These are phyloP conservation scores for Apiospora saccharicola DNA, from an alignment of 2,329 filamentous ascomycete species.

Conservation along the genomic window DNA sequence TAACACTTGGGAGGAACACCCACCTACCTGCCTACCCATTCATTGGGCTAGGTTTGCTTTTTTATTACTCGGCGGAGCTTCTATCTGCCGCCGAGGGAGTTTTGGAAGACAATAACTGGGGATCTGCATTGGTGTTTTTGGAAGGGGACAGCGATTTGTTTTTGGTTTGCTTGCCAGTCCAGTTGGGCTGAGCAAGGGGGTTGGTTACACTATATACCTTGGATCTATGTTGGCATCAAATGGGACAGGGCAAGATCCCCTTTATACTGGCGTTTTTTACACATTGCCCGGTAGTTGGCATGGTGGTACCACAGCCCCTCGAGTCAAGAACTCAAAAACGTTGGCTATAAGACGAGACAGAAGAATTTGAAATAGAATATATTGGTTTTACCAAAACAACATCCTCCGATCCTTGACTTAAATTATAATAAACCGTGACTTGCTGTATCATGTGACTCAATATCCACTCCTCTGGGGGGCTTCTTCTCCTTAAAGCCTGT, in stretches of 20 bases:
- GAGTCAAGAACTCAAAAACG: neutral
- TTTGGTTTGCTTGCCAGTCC: neutral
- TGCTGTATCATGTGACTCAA: neutral
- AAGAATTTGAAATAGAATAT: conserved; percentile 11
- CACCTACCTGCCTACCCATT: neutral
- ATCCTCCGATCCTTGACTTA: neutral
- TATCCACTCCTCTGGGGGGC: neutral
- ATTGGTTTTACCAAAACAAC: neutral
- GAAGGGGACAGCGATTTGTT: neutral
- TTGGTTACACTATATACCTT: neutral
- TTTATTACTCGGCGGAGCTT: neutral
- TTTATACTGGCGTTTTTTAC: conserved; percentile 5
- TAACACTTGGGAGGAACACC: neutral
- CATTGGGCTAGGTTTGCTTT: neutral
- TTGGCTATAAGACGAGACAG: neutral
- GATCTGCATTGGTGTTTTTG: neutral
- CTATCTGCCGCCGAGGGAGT: neutral
- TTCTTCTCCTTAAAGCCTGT: neutral
- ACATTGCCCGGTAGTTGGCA: neutral
- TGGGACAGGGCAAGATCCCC: neutral
- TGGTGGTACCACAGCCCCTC: neutral
- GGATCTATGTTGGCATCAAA: neutral
- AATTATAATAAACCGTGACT: neutral
- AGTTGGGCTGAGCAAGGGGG: neutral
- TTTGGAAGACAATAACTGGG: neutral